Evolutionary conservation across 371 early-diverging fungal species (phyloP).

Genomic region (Chytridiales sp.): DNA sequence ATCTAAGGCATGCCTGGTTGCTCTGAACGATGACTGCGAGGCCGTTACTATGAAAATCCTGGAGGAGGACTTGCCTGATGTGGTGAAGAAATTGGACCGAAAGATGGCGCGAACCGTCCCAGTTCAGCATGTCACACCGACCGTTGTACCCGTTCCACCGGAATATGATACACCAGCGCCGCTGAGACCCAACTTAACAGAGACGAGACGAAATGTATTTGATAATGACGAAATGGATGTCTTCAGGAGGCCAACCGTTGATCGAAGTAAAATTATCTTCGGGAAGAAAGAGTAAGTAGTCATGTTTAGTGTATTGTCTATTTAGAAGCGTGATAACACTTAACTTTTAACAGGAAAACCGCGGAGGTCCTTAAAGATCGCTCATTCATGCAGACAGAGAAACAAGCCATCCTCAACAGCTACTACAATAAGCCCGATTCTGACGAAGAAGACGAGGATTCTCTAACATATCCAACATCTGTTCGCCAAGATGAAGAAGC

Average conservation of each 20-base stretch:
- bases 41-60: constrained; percentile 72
- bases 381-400: constrained; percentile 56
- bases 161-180: constrained; percentile 45
- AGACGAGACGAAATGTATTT: constrained; percentile 83
- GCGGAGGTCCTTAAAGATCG: constrained; percentile 57
- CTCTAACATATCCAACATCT: not conserved
- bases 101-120: constrained; percentile 37
- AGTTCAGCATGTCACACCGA: not conserved
- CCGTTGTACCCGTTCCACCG: not conserved
- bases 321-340: not conserved
- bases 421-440: constrained; percentile 72
- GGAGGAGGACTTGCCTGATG: constrained; percentile 67
- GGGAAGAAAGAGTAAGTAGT: constrained; percentile 64
- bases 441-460: constrained; percentile 46
- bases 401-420: constrained; percentile 59
- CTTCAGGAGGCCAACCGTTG: constrained; percentile 60
- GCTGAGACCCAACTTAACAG: no score
- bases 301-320: not conserved
- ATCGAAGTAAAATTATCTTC: constrained; percentile 61
- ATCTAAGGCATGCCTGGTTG: constrained; percentile 61
- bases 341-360: constrained; percentile 38
- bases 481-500: constrained; percentile 14
- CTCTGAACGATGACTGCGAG: constrained; percentile 65
- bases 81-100: constrained; percentile 67
- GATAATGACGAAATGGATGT: constrained; percentile 93